A percentile compares a stretch with the other conserved stretches of the same genome.
Conservation (phyloP, 345 rosid species). For the Eucalyptus melliodora region DNA sequence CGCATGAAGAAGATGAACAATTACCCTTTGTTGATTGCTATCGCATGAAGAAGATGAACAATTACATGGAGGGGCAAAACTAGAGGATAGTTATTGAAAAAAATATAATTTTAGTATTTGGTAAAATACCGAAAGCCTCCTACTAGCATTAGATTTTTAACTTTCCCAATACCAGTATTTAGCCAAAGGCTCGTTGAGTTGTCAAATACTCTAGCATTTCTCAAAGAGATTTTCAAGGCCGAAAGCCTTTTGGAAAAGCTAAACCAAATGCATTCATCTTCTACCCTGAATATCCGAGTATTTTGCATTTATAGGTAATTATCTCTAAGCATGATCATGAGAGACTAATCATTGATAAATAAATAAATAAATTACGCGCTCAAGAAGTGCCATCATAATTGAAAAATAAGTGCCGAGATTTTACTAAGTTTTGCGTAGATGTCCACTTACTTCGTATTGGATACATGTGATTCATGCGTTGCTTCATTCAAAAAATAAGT, state of each 20-base stretch:
- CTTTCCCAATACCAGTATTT: rapidly evolving
- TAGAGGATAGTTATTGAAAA: too few relatives aligned
- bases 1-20: rapidly evolving
- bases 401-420: not conserved
- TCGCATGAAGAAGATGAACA: too few relatives aligned
- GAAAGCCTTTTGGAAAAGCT: rapidly evolving
- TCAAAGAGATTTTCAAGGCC: rapidly evolving
- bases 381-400: not conserved
- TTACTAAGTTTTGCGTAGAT: not conserved
- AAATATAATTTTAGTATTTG: too few relatives aligned
- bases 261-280: not conserved
- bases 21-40: too few relatives aligned
- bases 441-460: not conserved
- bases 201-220: rapidly evolving
- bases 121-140: rapidly evolving
- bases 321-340: rapidly evolving
- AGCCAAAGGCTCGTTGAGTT: too few relatives aligned
- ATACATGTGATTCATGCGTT: not conserved
- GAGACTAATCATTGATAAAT: too few relatives aligned
- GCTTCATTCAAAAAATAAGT: not conserved
- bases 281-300: rapidly evolving
- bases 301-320: too few relatives aligned
- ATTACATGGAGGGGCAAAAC: too few relatives aligned
- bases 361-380: rapidly evolving
- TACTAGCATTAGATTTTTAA: too few relatives aligned